A percentile compares a stretch with the other conserved stretches of the same genome.
Evolutionary conservation across 352 stramenopile species (phyloP).

Genomic region (Globisporangium irregulare): DNA sequence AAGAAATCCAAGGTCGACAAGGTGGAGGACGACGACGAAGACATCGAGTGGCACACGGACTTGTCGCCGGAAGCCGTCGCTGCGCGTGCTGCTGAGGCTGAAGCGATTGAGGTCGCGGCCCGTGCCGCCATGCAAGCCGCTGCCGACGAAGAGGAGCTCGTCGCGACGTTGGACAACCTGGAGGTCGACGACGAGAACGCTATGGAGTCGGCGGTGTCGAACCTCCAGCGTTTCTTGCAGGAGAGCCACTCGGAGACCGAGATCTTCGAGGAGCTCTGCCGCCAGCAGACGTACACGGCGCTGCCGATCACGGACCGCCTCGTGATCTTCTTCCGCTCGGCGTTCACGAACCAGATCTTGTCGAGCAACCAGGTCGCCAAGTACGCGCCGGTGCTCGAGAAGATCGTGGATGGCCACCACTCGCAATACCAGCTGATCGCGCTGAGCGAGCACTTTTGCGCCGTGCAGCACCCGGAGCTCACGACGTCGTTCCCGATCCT

Average conservation of each 20-base stretch:
- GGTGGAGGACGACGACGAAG: constrained; percentile 55
- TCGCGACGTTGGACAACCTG: constrained; percentile 77
- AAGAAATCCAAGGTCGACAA: constrained; percentile 64
- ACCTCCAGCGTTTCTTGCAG: constrained; percentile 62
- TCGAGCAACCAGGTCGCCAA: constrained; percentile 90
- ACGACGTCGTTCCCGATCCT: constrained; percentile 90
- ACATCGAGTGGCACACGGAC: constrained; percentile 86
- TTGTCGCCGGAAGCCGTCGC: constrained; percentile 79
- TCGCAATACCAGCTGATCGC: constrained; percentile 94
- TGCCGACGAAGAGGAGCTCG: constrained; percentile 49
- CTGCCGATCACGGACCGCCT: constrained; percentile 93
- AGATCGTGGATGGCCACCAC: constrained; percentile 81
- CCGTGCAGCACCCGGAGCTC: constrained; percentile 82
- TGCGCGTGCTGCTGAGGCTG: constrained; percentile 73
- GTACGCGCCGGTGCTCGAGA: constrained; percentile 83
- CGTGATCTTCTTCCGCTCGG: constrained; percentile 92
- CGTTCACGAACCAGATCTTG: constrained; percentile 88
- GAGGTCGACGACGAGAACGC: constrained; percentile 83
- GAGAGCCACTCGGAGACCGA: constrained; percentile 47
- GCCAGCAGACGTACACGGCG: constrained; percentile 90
- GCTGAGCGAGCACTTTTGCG: constrained; percentile 89
- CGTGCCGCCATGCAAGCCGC: constrained; percentile 63
- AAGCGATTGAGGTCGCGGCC: constrained; percentile 77
- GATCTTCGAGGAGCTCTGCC: constrained; percentile 89
- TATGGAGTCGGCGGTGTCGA: constrained; percentile 68